Evolutionary conservation across 345 rosid species (phyloP), one percentile per base, ranked within the genome.

Genomic region (Garcia nutans): DNA sequence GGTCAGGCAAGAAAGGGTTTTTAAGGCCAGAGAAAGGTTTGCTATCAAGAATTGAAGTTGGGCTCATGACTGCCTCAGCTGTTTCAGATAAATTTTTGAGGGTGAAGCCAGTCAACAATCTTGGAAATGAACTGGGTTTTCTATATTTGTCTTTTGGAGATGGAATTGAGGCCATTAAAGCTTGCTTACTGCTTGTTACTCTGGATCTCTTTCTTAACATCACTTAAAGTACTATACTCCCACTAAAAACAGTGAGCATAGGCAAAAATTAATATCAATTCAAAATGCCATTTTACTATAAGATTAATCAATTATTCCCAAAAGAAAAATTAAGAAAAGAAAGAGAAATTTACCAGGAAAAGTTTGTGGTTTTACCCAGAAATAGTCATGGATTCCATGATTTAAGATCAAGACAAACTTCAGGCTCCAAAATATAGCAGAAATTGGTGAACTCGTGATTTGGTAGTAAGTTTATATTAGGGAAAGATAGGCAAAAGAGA

Each of bases 11-110:
- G 69, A 88, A 90, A 1, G 98, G 93, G 78, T 85, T 92, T 76
- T 81, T 93, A 64, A 90, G 75, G 74, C 82, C 83, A 26, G 90
- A 89, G 69, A 90, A 89, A 33, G 95, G 88, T 78, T 90, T 92
- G 68, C 84, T 75, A 80, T 94, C 98, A 60, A 94, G 98, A 60
- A 87, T 92, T 8, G 98, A 94, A 71, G 94, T 94, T 37, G 98
- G 98, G 68, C 98, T 94, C 63, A 90, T 87, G 41, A 85, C 78
- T 7, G 84, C 76, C 65, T 89, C 92, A 49, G 84, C 67, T 24
- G 81, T 64, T 24, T 89, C 92, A 31, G 97, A 77, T 78, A 87
- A 80, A 65, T 77, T 79, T 79, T 90, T 90, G 22, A 89, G 80
- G 71, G 74, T 71, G 62, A 91, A 87, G 73, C 88, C 88, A 70